Conservation (phyloP, 805 yeast species). For the Candida railenensis region DNA sequence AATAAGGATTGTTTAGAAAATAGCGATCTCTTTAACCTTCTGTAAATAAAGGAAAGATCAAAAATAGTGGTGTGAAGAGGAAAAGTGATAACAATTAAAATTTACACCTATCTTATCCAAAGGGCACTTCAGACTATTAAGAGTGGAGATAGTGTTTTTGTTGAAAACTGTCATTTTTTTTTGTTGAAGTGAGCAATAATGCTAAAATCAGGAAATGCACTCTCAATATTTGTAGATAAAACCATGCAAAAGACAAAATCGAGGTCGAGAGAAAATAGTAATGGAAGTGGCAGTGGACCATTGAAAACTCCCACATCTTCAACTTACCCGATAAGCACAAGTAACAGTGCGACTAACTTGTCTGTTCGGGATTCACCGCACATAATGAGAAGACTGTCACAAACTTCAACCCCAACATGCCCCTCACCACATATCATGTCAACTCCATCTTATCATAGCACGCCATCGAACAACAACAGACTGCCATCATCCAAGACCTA, state of each 20-base stretch:
- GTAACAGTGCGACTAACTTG: background rate
- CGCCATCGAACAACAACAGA: too few relatives aligned
- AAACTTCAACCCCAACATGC: background rate
- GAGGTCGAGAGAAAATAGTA: background rate
- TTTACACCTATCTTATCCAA: too few relatives aligned
- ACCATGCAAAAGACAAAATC: background rate
- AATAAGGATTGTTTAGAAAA: too few relatives aligned
- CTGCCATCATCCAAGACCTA: background rate
- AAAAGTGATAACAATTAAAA: background rate
- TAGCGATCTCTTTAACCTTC: too few relatives aligned
- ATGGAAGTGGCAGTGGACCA: background rate
- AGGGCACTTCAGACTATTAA: too few relatives aligned
- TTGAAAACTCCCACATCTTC: background rate
- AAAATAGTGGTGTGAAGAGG: too few relatives aligned
- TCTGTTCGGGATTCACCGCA: background rate
- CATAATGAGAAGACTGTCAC: background rate
- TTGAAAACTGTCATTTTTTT: too few relatives aligned
- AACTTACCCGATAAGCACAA: background rate
- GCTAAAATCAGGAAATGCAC: background rate
- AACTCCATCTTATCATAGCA: background rate
- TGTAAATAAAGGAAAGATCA: background rate
- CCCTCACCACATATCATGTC: background rate
- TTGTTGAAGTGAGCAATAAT: background rate
- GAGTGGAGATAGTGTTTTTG: background rate
- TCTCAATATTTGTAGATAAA: background rate